phyloP scores from a whole-genome alignment of 2,329 filamentous ascomycete genomes.

The Trichoderma atroviride region DNA sequence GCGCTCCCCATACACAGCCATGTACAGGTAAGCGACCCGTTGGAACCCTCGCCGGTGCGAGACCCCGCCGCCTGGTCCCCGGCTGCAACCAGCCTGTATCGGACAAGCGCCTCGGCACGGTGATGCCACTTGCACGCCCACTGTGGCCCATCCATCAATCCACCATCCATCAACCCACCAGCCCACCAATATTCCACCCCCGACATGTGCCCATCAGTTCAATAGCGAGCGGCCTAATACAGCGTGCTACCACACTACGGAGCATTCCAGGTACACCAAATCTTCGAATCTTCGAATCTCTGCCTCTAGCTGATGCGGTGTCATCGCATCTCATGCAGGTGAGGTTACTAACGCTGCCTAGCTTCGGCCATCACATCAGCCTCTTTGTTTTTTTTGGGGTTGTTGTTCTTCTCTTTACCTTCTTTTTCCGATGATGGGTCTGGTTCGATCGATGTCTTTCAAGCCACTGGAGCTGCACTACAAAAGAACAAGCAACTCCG shows the following conservation, averaged over 20 bases:
- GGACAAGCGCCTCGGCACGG: constrained; percentile 23
- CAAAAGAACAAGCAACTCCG: not conserved
- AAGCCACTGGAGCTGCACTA: not conserved
- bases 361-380: not conserved
- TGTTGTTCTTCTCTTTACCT: not conserved
- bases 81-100: constrained; percentile 21
- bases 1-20: not conserved
- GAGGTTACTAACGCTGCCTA: not conserved
- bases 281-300: constrained; percentile 13
- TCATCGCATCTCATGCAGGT: constrained; percentile 9
- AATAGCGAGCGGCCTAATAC: not conserved
- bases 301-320: not conserved
- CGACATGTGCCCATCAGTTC: constrained; percentile 7
- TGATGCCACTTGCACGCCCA: constrained; percentile 2
- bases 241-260: not conserved
- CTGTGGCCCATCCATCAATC: not conserved
- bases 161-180: not conserved
- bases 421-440: not conserved
- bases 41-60: not conserved
- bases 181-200: constrained; percentile 10
- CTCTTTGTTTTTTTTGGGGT: not conserved
- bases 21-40: not conserved
- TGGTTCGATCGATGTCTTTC: not conserved
- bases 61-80: constrained; percentile 6
- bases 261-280: not conserved